These are phyloP conservation scores for Russula ochroleuca DNA, from an alignment of 768 basidiomycete genomes.

Conservation along the genomic window DNA sequence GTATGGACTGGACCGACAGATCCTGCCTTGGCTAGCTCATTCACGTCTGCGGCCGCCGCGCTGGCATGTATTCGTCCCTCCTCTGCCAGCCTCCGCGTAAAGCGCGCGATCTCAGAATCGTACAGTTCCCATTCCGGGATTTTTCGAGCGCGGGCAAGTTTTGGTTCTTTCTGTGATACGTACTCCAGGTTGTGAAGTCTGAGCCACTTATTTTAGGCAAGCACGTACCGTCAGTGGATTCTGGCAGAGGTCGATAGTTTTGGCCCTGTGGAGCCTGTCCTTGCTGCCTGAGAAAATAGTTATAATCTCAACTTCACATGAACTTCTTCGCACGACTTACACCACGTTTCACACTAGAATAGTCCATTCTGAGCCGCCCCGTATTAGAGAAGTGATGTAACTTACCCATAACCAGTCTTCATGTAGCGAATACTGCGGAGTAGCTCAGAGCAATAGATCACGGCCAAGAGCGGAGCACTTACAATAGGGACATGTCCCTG, in stretches of 20 bases:
- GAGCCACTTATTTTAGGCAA: background rate
- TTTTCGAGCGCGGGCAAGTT: constrained; percentile 84
- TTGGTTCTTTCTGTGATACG: constrained; percentile 89
- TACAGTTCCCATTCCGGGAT: constrained; percentile 98
- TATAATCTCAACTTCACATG: background rate
- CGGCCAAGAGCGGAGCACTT: constrained; percentile 35
- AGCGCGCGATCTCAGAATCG: constrained; percentile 82
- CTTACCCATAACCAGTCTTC: constrained; percentile 96
- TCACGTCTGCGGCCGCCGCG: constrained; percentile 63
- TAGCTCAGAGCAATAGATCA: constrained; percentile 14
- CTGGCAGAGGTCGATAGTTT: constrained; percentile 94
- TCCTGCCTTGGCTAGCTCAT: constrained; percentile 55
- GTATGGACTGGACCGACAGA: constrained; percentile 25
- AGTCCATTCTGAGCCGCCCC: background rate
- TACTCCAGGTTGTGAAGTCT: background rate
- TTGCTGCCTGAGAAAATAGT: constrained; percentile 56
- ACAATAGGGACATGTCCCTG: constrained; percentile 92
- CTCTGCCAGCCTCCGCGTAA: constrained; percentile 67
- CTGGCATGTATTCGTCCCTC: constrained; percentile 66
- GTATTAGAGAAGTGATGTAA: constrained; percentile 26
- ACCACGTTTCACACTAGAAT: constrained; percentile 94
- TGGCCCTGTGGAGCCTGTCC: constrained; percentile 71
- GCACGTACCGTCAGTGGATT: constrained; percentile 83
- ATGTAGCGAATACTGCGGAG: constrained; percentile 68
- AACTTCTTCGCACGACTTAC: constrained; percentile 42